Evolutionary conservation across 2,329 filamentous ascomycete species (phyloP), one percentile per base, ranked within the genome.

Genomic region (Cladophialophora psammophila): DNA sequence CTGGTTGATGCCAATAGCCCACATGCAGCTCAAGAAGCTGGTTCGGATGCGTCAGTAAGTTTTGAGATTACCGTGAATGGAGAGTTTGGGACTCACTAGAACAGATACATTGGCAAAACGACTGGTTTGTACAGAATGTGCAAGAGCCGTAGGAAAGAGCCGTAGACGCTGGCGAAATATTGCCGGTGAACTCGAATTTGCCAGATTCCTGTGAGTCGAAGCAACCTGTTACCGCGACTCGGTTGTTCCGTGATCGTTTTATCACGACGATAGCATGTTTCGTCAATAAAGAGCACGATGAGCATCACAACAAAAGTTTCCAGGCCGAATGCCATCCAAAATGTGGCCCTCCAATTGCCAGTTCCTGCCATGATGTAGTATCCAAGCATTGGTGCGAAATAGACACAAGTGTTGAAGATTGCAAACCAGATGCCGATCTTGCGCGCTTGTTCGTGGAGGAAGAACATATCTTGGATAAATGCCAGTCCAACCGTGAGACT

Each of bases 1-100:
- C 0, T 83, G 86, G 71, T 87, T 86, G 74, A 87, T 83, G 7
- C 84, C 85, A 31, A 79, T 74, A 35, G 78, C 74, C 78, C 78
- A 80, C 1, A 77, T 77, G 67, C 79, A 34, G 34, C 32, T 79
- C 13, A 80, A 66, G 20, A 79, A 63, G 63, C 60, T 63, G 20
- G n/a, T 54, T 31, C 32, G 26, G 20, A 13, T n/a, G 50, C 15
- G 26, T 45, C 10, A 45, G 50, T 20, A 35, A n/a, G n/a, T n/a
- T n/a, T n/a, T n/a, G n/a, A n/a, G n/a, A n/a, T n/a, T n/a, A n/a
- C n/a, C n/a, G n/a, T n/a, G n/a, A n/a, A n/a, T n/a, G n/a, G n/a
- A n/a, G n/a, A n/a, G n/a, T n/a, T n/a, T n/a, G n/a, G 2, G 32
- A 56, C 60, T 55, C 13, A 55, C 48, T 81, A 81, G 60, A 78